These are phyloP conservation scores for Leccinum olivaceopallidum DNA, from an alignment of 768 basidiomycete species.

Conservation along the genomic window DNA sequence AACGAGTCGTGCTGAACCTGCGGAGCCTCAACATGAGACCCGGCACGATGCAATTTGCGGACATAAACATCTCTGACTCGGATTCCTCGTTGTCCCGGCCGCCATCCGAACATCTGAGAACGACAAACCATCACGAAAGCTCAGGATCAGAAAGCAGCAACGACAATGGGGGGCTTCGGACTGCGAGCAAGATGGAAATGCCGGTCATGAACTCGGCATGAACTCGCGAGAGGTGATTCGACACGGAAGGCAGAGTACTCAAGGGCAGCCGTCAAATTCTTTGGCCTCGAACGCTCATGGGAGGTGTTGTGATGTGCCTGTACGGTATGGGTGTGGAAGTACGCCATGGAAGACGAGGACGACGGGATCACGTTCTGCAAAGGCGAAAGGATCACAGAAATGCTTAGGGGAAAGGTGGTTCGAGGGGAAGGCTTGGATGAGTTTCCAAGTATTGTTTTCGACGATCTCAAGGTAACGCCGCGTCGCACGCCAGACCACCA, in stretches of 20 bases:
- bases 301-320: background rate
- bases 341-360: background rate
- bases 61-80: background rate
- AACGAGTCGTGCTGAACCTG: background rate
- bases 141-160: background rate
- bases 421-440: too few species aligned
- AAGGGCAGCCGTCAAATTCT: background rate
- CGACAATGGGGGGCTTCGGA: background rate
- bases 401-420: too few species aligned
- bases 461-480: too few species aligned
- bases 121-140: background rate
- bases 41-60: background rate
- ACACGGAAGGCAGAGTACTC: background rate
- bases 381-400: too few species aligned
- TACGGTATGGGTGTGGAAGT: background rate
- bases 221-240: background rate
- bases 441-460: too few species aligned
- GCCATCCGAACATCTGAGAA: background rate
- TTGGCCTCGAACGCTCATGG: too few species aligned
- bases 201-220: background rate
- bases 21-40: background rate
- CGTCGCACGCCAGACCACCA: too few species aligned
- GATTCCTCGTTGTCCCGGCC: background rate
- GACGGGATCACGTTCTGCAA: too few species aligned
- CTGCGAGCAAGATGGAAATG: background rate